phyloP scores from a whole-genome alignment of 2,329 filamentous ascomycete genomes.

The Whalleya microplaca region DNA sequence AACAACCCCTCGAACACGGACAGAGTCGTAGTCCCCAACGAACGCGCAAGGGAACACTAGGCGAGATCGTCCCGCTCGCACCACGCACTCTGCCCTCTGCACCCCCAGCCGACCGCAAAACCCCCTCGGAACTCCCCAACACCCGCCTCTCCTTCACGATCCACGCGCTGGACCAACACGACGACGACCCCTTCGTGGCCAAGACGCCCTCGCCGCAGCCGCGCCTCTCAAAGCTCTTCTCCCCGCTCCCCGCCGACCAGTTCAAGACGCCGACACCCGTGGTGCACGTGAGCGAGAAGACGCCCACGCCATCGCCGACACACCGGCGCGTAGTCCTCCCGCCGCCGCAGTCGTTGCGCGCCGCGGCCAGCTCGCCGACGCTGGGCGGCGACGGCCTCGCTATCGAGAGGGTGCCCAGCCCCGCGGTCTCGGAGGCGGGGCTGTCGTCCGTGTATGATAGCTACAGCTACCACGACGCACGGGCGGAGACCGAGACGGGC shows the following conservation, averaged over 20 bases:
- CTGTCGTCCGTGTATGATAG: constrained; percentile 38
- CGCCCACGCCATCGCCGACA: constrained; percentile 28
- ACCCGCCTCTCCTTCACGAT: constrained; percentile 18
- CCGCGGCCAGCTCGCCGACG: constrained; percentile 29
- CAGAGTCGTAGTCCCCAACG: constrained; percentile 16
- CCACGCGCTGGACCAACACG: constrained; percentile 10
- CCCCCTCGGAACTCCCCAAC: not conserved
- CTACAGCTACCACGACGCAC: constrained; percentile 20
- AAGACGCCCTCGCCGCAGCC: constrained; percentile 18
- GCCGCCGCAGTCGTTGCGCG: constrained; percentile 29
- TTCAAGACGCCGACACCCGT: not conserved
- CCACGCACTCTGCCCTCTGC: not conserved
- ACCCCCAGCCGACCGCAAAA: not conserved
- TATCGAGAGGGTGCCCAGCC: constrained; percentile 20
- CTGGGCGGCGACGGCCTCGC: constrained; percentile 7
- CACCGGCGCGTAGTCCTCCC: constrained; percentile 24
- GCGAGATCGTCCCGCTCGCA: not conserved
- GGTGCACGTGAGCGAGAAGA: constrained; percentile 10
- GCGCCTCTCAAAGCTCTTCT: constrained; percentile 35
- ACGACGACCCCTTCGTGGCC: constrained; percentile 34
- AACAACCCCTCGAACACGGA: constrained; percentile 7
- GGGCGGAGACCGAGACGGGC: not conserved
- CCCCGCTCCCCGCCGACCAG: constrained; percentile 27
- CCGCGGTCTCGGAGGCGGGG: constrained; percentile 32
- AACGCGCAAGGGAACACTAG: constrained; percentile 18